Base-by-base conservation (phyloP, 2,329 filamentous ascomycete genomes). In the Botrytis porri region DNA sequence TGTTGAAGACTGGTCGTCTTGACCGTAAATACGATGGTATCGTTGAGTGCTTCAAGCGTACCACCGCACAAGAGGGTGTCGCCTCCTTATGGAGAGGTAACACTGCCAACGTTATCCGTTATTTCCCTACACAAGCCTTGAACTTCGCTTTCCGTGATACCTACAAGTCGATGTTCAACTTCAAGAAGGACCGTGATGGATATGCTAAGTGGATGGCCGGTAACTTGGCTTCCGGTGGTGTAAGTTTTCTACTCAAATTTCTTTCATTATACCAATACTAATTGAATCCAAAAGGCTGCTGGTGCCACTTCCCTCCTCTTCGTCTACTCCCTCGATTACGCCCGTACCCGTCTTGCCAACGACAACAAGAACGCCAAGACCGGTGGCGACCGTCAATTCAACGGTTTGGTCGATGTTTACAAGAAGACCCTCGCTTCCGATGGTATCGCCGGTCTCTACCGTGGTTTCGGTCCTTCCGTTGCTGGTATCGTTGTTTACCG, bases 111-210 rank as follows among this genome's bases (percentile, higher is more conserved):
- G 96, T 99, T 87, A 97, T 99, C 90, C 96, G 96, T 93, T 99
- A 99, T 90, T 99, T 99, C 94, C 96, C 96, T 81, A 99, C 96
- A 86, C 96, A 99, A 91, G 96, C 96, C 83, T 90, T 99, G 86
- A 99, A 99, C 95, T 99, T 99, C 84, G 96, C 96, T 85, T 99
- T 99, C 96, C 96, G 96, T 87, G 96, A 99, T 87, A 98, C 97
- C 92, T 99, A 98, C 94, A 99, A 99, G 94, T 90, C 92, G 84
- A 97, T 99, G 95, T 99, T 99, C 92, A 93, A 94, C 84, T 99
- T 94, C 94, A 99, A 98, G 94, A 98, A 98, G 93, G 96, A 99
- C 78, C 92, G 92, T 87, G 96, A 99, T 86, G 96, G 96, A 83
- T 99, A 99, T 87, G 89, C 87, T 84, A 94, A 95, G 92, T 99